phyloP scores from a whole-genome alignment of 306 rosid genomes.

The Dalbergia cochinchinensis region DNA sequence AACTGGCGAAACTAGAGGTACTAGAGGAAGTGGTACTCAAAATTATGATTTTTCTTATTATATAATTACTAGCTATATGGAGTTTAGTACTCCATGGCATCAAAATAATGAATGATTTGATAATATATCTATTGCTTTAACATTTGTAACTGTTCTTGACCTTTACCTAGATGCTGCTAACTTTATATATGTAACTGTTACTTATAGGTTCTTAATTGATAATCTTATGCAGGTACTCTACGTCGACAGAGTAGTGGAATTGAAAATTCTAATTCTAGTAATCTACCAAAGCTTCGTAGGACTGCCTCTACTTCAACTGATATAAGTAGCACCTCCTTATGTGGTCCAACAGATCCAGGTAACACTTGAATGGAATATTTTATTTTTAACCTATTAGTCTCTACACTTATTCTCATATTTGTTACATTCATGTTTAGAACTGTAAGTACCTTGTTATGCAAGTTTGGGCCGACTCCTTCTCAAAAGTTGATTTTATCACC shows the following conservation, averaged over 20 bases:
- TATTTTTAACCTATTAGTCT: background rate
- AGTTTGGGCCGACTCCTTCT: slow-evolving; percentile 5
- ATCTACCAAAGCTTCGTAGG: slow-evolving; percentile 59
- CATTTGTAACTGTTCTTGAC: background rate
- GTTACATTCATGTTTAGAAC: background rate
- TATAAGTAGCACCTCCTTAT: slow-evolving; percentile 64
- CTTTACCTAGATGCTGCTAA: background rate
- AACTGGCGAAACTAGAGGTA: slow-evolving; percentile 63
- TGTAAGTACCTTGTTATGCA: background rate
- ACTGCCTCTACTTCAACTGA: slow-evolving; percentile 76
- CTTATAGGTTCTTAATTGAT: slow-evolving; percentile 16
- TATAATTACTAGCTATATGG: slow-evolving; percentile 17
- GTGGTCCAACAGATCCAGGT: slow-evolving; percentile 66
- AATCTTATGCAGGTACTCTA: slow-evolving; percentile 52
- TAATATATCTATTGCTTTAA: background rate
- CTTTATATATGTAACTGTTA: background rate
- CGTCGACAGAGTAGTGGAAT: slow-evolving; percentile 50
- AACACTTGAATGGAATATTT: slow-evolving; percentile 35
- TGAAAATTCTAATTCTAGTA: slow-evolving; percentile 49
- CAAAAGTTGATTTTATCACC: slow-evolving; percentile 5
- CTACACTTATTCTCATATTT: background rate
- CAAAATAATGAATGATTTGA: background rate
- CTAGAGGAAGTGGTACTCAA: slow-evolving; percentile 19
- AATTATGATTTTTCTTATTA: background rate
- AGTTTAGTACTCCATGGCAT: slow-evolving; percentile 17